Conservation (phyloP, 768 basidiomycete species). For the Trametes cubensis region DNA sequence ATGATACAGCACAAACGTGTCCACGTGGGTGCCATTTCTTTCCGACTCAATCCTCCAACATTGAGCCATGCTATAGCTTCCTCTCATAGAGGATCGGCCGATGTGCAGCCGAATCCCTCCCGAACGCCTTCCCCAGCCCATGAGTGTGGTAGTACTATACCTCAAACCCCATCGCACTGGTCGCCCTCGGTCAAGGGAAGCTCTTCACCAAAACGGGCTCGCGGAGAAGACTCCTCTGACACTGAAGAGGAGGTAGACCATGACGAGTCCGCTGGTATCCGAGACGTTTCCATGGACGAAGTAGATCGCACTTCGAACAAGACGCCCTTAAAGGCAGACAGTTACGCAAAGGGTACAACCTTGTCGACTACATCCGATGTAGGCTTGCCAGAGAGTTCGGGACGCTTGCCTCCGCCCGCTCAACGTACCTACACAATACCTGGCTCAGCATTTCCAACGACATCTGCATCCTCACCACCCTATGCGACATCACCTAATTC, state of each 20-base stretch:
- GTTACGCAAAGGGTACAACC: not conserved
- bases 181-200: conserved; percentile 22
- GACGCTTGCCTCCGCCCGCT: conserved; percentile 9
- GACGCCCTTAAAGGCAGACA: not conserved
- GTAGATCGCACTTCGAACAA: not conserved
- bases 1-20: too few species aligned
- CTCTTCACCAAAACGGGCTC: not conserved
- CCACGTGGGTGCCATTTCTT: too few species aligned
- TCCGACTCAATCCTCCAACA: too few species aligned
- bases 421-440: not conserved
- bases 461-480: conserved; percentile 11
- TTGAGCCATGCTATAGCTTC: not conserved
- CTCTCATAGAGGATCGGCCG: not conserved
- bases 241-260: conserved; percentile 12
- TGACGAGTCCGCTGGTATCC: not conserved
- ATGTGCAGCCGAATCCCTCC: not conserved
- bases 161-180: conserved; percentile 24
- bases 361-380: not conserved
- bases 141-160: not conserved
- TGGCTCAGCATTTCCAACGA: not conserved
- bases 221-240: not conserved
- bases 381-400: not conserved
- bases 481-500: not conserved
- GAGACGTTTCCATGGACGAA: not conserved
- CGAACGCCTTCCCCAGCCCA: not conserved